phyloP scores from a whole-genome alignment of 768 basidiomycete genomes.

The Lentinula raphanica region DNA sequence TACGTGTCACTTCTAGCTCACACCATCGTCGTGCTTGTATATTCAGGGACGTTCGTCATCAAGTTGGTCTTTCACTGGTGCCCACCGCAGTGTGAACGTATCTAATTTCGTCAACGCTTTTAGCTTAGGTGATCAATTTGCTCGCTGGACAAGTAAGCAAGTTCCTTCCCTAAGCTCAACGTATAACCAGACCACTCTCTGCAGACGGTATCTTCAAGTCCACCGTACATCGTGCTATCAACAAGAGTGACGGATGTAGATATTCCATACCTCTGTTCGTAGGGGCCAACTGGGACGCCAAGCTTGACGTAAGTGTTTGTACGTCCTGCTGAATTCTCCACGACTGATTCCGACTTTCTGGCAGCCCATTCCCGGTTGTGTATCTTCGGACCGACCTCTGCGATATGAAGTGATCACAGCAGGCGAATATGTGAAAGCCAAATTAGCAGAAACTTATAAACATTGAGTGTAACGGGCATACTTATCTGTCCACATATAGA shows the following conservation, averaged over 20 bases:
- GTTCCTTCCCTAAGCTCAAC: background rate
- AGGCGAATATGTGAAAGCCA: conserved; percentile 64
- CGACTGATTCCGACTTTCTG: background rate
- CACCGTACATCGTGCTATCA: conserved; percentile 82
- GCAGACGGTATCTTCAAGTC: conserved; percentile 88
- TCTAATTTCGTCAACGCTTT: conserved; percentile 15
- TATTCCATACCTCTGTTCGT: conserved; percentile 91
- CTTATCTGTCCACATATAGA: too few species aligned
- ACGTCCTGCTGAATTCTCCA: too few species aligned
- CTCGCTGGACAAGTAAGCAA: conserved; percentile 78
- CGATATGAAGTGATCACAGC: conserved; percentile 63
- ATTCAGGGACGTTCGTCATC: conserved; percentile 70
- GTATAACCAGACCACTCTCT: background rate
- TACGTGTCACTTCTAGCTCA: background rate
- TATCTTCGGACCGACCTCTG: conserved; percentile 22
- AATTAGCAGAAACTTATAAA: conserved; percentile 45
- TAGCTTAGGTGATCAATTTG: conserved; percentile 80
- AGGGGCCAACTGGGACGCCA: conserved; percentile 82
- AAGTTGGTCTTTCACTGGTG: conserved; percentile 46
- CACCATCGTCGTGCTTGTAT: background rate
- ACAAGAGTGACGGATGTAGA: conserved; percentile 60
- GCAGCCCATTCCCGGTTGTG: conserved; percentile 51
- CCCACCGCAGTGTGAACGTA: background rate
- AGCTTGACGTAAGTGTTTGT: conserved; percentile 53
- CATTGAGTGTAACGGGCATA: too few species aligned